These are phyloP conservation scores for Leccinum variicolor DNA, from an alignment of 768 basidiomycete genomes.

Conservation along the genomic window DNA sequence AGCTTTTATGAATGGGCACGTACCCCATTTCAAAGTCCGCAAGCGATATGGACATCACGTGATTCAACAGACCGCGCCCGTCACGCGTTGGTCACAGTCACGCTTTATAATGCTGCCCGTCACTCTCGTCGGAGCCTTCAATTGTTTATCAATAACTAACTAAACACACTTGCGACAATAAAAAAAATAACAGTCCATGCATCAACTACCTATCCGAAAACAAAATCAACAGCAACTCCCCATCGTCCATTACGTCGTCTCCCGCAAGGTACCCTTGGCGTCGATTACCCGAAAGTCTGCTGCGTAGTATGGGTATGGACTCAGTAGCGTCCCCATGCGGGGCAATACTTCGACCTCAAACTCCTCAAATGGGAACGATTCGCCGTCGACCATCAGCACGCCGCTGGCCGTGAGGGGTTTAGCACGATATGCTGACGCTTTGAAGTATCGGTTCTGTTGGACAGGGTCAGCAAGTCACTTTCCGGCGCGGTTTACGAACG, in stretches of 20 bases:
- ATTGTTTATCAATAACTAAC: too few relatives aligned
- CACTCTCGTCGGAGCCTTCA: too few relatives aligned
- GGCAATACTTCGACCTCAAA: conserved; percentile 75
- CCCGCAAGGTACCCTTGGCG: conserved; percentile 20
- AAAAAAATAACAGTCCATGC: background rate
- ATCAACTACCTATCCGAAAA: background rate
- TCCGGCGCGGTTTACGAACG: conserved; percentile 14
- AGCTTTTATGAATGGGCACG: conserved; percentile 34
- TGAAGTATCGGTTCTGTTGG: conserved; percentile 63
- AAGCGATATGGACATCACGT: conserved; percentile 25
- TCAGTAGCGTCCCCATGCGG: conserved; percentile 63
- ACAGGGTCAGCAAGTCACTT: conserved; percentile 8
- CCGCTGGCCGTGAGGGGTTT: conserved; percentile 56
- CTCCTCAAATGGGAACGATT: conserved; percentile 67
- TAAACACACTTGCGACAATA: background rate
- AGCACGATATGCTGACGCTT: conserved; percentile 70
- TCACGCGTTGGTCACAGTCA: conserved; percentile 33
- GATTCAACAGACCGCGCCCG: conserved; percentile 35
- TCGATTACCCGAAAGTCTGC: conserved; percentile 44
- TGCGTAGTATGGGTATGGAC: conserved; percentile 52
- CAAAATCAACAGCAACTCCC: background rate
- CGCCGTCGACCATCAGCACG: conserved; percentile 72
- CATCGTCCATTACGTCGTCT: background rate
- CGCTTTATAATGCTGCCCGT: conserved; percentile 8
- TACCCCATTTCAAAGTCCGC: conserved; percentile 33